A percentile compares a stretch with the other conserved stretches of the same genome.
phyloP scores from a whole-genome alignment of 2,329 filamentous ascomycete species.

The Pezicula rhizophila region DNA sequence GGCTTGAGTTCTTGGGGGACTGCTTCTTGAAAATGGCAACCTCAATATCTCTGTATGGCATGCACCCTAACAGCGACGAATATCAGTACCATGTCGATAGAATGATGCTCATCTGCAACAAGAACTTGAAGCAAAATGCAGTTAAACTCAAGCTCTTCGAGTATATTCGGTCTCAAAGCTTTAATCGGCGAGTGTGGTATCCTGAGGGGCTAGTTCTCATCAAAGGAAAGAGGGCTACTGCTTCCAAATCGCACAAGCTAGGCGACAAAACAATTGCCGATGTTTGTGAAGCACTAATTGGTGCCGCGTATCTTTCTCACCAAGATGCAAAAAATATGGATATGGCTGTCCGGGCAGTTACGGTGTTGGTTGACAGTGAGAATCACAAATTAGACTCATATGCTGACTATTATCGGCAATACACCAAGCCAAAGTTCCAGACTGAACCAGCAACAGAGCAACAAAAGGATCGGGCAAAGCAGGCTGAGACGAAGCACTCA shows the following conservation, averaged over 20 bases:
- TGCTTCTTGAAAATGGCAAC: constrained; percentile 95
- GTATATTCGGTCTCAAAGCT: constrained; percentile 76
- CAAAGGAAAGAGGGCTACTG: constrained; percentile 60
- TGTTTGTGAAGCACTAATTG: constrained; percentile 90
- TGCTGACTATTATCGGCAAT: constrained; percentile 66
- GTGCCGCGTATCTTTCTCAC: constrained; percentile 63
- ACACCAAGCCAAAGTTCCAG: constrained; percentile 68
- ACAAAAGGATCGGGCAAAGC: constrained; percentile 61
- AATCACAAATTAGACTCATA: constrained; percentile 67
- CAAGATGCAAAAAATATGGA: constrained; percentile 40
- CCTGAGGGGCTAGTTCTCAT: constrained; percentile 70
- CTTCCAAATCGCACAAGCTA: constrained; percentile 57
- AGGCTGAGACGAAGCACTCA: constrained; percentile 50
- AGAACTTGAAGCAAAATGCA: constrained; percentile 77
- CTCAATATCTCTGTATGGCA: constrained; percentile 76
- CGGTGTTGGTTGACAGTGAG: constrained; percentile 60
- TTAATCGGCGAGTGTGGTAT: constrained; percentile 78
- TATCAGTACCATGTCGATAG: constrained; percentile 84
- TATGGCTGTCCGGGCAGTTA: constrained; percentile 57
- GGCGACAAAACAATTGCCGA: constrained; percentile 90
- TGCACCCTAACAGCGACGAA: constrained; percentile 72
- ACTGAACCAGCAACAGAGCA: constrained; percentile 52
- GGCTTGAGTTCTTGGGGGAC: constrained; percentile 89
- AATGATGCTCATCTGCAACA: constrained; percentile 88
- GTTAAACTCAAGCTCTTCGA: constrained; percentile 60